Base-by-base conservation (phyloP, 768 basidiomycete species). In the Tulasnella sp. region DNA sequence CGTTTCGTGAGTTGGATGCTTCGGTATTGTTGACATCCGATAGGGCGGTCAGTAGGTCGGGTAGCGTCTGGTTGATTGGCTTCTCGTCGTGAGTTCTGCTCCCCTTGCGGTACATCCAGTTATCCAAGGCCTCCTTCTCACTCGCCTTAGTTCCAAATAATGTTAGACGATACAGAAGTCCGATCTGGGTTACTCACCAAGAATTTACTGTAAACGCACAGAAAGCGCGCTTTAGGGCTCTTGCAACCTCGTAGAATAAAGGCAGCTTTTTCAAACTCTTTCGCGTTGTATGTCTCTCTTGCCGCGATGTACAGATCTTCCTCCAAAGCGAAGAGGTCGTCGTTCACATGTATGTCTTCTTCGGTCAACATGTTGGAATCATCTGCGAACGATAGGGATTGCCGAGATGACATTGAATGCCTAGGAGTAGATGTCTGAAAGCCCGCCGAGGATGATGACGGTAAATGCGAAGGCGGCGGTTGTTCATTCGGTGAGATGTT, bases 191-290 rank as follows among this genome's bases (percentile, higher is more conserved):
- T 14, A 75, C 84, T 74, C 67, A 96, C 96, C 68, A 99, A 73
- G 67, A 84, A 98, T 61, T 78, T 79, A 63, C 86, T 78, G 67
- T 99, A 98, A 17, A 82, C 67, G 43, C 77, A 75, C 60, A 97
- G 63, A 68, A 96, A 99, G 23, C 72, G 74, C 6, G 83, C 83
- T 66, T 85, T 85, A 23, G 79, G 68, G 62, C 86, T 85, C 63
- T 68, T 77, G 64, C 86, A 87, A 6, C 74, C 72, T 50, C 72
- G 73, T 48, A 98, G 69, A 56, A 80, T 69, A 63, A 82, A 78
- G 5, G 78, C 75, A 6, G 82, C 86, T 58, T 91, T 77, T 45
- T 80, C 72, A 63, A 84, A 84, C 63, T 98, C 92, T 64, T 83
- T 82, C 14, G 79, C 70, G 61, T 88, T 81, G 62, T 88, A 78